These are phyloP conservation scores for Clarkia xantiana DNA, from an alignment of 345 rosid genomes.

Conservation along the genomic window DNA sequence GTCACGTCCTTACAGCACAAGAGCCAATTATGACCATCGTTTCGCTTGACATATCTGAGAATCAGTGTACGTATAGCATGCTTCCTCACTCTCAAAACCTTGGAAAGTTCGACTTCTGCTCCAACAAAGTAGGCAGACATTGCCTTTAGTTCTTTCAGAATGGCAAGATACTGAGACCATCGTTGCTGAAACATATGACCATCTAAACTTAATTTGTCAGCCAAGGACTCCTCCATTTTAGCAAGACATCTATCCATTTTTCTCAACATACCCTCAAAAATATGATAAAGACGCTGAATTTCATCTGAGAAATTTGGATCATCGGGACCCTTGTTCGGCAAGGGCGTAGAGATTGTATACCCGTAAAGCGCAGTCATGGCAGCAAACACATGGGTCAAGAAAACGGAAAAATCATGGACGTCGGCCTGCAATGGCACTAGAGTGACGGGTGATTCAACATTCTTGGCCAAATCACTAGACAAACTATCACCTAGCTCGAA, in stretches of 20 bases:
- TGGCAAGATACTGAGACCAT: slow-evolving; percentile 55
- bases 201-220: slow-evolving; percentile 20
- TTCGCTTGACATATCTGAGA: slow-evolving; percentile 46
- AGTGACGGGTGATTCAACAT: slow-evolving; percentile 12
- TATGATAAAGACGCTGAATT: slow-evolving; percentile 28
- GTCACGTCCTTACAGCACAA: slow-evolving; percentile 64
- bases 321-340: slow-evolving; percentile 14
- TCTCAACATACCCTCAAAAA: slow-evolving; percentile 27
- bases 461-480: slow-evolving; percentile 25
- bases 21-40: slow-evolving; percentile 70
- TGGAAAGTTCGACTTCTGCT: slow-evolving; percentile 40
- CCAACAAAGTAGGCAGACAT: slow-evolving; percentile 45
- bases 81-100: slow-evolving; percentile 28
- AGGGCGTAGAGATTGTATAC: slow-evolving; percentile 30
- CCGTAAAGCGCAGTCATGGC: slow-evolving; percentile 13
- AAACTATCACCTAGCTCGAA: slow-evolving; percentile 44
- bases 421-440: slow-evolving; percentile 30
- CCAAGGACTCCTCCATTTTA: slow-evolving; percentile 25
- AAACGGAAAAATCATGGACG: slow-evolving; percentile 44
- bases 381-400: slow-evolving; percentile 38
- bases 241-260: slow-evolving; percentile 46
- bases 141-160: slow-evolving; percentile 54
- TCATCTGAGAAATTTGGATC: slow-evolving; percentile 21
- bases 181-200: slow-evolving; percentile 21
- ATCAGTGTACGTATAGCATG: slow-evolving; percentile 37